Percentiles rank a stretch among this genome's conserved stretches.
phyloP scores from a whole-genome alignment of 768 basidiomycete genomes.

The Termitomyces sp. region DNA sequence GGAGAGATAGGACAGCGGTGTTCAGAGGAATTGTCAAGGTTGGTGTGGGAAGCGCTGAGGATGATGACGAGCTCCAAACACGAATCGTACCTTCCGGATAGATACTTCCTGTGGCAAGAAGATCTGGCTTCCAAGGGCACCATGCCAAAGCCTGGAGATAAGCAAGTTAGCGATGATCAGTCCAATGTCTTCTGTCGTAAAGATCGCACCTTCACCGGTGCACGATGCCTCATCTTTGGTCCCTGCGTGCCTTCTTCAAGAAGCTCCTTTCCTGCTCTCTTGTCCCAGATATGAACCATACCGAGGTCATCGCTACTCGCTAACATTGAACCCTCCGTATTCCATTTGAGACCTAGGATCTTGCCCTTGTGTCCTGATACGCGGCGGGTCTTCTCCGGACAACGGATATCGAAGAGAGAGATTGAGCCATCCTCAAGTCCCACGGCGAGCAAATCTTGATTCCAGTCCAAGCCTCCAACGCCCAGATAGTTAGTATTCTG shows the following conservation, averaged over 20 bases:
- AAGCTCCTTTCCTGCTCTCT: slow-evolving; percentile 30
- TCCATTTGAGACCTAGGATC: slow-evolving; percentile 76
- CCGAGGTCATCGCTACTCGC: slow-evolving; percentile 87
- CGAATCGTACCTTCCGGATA: slow-evolving; percentile 69
- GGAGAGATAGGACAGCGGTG: slow-evolving; percentile 58
- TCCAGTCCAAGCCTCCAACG: slow-evolving; percentile 45
- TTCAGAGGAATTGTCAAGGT: slow-evolving; percentile 71
- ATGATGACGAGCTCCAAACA: slow-evolving; percentile 55
- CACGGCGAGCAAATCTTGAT: slow-evolving; percentile 52
- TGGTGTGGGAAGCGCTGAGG: slow-evolving; percentile 23
- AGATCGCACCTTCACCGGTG: slow-evolving; percentile 45
- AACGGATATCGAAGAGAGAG: slow-evolving; percentile 58
- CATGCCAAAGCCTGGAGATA: slow-evolving; percentile 66
- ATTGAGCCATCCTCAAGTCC: slow-evolving; percentile 62
- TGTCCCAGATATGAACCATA: slow-evolving; percentile 83
- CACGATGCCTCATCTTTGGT: slow-evolving; percentile 65
- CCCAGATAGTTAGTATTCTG: slow-evolving; percentile 25
- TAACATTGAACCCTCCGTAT: slow-evolving; percentile 63
- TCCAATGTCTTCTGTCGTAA: not conserved
- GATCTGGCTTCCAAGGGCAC: slow-evolving; percentile 77
- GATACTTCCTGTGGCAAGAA: slow-evolving; percentile 74
- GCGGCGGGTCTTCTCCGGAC: slow-evolving; percentile 21
- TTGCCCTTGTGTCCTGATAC: slow-evolving; percentile 57
- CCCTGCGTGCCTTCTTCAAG: slow-evolving; percentile 38
- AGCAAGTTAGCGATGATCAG: not conserved